Base-by-base conservation (phyloP, 1,284 basidiomycete genomes). In the Naganishia cerealis region DNA sequence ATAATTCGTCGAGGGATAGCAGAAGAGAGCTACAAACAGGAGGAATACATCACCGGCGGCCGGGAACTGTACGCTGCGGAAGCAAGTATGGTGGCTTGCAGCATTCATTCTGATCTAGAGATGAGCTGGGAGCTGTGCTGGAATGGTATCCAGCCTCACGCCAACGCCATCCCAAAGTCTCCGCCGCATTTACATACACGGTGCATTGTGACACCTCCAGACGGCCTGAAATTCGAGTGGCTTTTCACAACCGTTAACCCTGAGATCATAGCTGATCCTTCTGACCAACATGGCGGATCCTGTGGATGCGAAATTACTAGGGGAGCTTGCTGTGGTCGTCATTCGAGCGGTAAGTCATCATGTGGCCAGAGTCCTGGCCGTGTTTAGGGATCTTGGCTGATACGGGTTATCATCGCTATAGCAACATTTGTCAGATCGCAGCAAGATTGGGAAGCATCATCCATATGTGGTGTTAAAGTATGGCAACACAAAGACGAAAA, bases 401-500 rank as follows among this genome's bases (percentile, higher is more conserved):
- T 18, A 24, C 46, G n/a, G 46, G 46, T 1, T 50, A 12, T 50
- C 46, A 15, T 50, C 15, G 46, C 9, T 67, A 40, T 77, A 95
- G 92, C 88, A 89, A 81, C 92, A 96, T 82, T 84, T 96, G 65
- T 92, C 92, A 15, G 95, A 96, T 79, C 94, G 94, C 82, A 86
- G 90, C 73, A 88, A 94, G 73, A 94, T 97, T 65, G 93, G 95
- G 72, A 99, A 99, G 80, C 96, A 99, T 81, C 94, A 97, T 78
- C 96, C 96, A 0, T 99, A 94, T 80, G 95, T 93, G 75, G 83
- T 88, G 29, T 85, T 97, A 48, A 82, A 84, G 7, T 84, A 94
- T 68, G 90, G 90, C 75, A 87, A 87, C 55, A 87, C 92, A 80
- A 94, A 88, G 76, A 87, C 88, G 66, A 86, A 89, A 59, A 94